Evolutionary conservation across 2,329 filamentous ascomycete species (phyloP), one percentile per base, ranked within the genome.

Genomic region (Aspergillus floridensis): DNA sequence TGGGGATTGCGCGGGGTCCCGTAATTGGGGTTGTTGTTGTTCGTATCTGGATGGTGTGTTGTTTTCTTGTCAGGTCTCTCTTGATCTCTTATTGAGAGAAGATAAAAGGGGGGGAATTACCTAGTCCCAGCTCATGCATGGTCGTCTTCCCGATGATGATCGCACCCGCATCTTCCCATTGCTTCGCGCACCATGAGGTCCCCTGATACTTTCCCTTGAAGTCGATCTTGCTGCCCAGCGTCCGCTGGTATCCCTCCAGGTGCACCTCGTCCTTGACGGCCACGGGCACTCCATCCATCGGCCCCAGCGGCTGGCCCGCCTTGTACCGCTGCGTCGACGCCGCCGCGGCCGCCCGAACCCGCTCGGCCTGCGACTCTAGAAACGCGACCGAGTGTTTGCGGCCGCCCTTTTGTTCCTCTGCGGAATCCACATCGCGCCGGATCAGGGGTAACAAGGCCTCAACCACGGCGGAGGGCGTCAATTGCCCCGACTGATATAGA

Each of bases 241-340:
- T 88, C 63, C 82, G 85, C 53, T 84, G 82, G 71, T 92, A 93
- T 14, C 89, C 91, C 63, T 85, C 81, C 32, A 92, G 79, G 63
- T 88, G 82, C 16, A 88, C 82, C 69, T 96, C 91, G 70, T 96
- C 92, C 76, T 96, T 96, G 67, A 95, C 85, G 0, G 88, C 89
- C 52, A 96, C 84, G 0, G 92, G 92, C 1, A 96, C 86, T 12
- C 92, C 92, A 68, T 96, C 92, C 7, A 96, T 78, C 5, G 90
- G 77, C 12, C 90, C 82, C 16, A 92, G 74, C 0, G 87, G 82
- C 62, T 82, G 82, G 0, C 90, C 89, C 16, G 82, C 78, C 59
- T 85, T 84, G 74, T 89, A 96, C 49, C 92, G 82, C 70, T 84
- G 80, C 0, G 91, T 89, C 1, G 91, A 95, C 7, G 84, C 89